Evolutionary conservation across 495 filamentous ascomycete genomes (phyloP).

Genomic region (Penicillium cosmopolitanum): DNA sequence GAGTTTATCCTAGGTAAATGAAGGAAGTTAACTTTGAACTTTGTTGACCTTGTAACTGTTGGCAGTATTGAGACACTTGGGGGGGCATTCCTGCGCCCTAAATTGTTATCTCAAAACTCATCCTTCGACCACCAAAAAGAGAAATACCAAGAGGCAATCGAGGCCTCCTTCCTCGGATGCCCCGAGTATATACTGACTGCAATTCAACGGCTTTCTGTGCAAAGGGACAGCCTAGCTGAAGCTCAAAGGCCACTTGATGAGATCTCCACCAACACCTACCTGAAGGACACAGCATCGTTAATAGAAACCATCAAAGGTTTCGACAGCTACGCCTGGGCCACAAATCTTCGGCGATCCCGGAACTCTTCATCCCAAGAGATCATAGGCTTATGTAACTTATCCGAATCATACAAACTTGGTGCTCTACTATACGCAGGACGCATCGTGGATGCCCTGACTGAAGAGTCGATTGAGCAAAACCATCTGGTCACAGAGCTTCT

Average conservation of each 20-base stretch:
- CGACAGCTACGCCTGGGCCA: slow-evolving; percentile 41
- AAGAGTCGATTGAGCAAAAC: slow-evolving; percentile 23
- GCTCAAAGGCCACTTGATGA: slow-evolving; percentile 6
- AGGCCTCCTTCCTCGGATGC: slow-evolving; percentile 47
- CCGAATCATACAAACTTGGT: slow-evolving; percentile 37
- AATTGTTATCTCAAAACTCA: slow-evolving; percentile 33
- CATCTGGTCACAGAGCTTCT: slow-evolving; percentile 48
- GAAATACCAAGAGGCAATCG: slow-evolving; percentile 31
- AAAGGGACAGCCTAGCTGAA: slow-evolving; percentile 35
- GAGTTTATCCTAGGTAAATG: slow-evolving; percentile 5
- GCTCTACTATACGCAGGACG: slow-evolving; percentile 38
- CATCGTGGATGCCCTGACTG: slow-evolving; percentile 33
- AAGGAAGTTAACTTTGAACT: neutral
- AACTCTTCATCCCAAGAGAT: slow-evolving; percentile 27
- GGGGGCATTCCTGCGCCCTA: slow-evolving; percentile 49
- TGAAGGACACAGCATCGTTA: slow-evolving; percentile 21
- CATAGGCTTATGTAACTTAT: slow-evolving; percentile 27
- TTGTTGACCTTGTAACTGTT: neutral
- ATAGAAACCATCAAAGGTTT: slow-evolving; percentile 32
- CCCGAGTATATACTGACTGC: slow-evolving; percentile 41
- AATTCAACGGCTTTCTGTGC: slow-evolving; percentile 36
- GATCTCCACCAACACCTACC: slow-evolving; percentile 7
- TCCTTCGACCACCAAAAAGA: slow-evolving; percentile 17
- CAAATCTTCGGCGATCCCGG: slow-evolving; percentile 34
- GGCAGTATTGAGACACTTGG: slow-evolving; percentile 41